phyloP scores from a whole-genome alignment of 495 filamentous ascomycete genomes.

The Cryomyces antarcticus region DNA sequence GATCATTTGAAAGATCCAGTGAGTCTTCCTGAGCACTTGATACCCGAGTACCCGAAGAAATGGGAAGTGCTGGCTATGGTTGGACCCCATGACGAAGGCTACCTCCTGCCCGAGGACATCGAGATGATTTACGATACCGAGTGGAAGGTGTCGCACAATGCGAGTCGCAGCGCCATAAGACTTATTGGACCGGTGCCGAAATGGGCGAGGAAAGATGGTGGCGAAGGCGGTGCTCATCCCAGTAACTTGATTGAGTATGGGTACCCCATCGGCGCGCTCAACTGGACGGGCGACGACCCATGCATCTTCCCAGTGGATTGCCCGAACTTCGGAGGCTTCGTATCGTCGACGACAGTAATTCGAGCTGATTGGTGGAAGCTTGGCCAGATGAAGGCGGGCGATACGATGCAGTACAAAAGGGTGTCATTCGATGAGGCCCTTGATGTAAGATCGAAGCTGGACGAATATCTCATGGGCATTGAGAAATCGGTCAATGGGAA shows the following conservation, averaged over 20 bases:
- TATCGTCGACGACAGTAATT: slow-evolving; percentile 31
- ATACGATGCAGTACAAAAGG: slow-evolving; percentile 26
- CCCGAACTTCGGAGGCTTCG: slow-evolving; percentile 39
- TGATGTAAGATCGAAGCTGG: slow-evolving; percentile 13
- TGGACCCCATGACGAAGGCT: slow-evolving; percentile 37
- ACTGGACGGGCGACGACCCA: slow-evolving; percentile 37
- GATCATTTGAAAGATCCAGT: slow-evolving; percentile 10
- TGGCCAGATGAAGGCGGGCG: slow-evolving; percentile 39
- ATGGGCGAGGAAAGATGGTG: slow-evolving; percentile 36
- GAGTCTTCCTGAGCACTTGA: slow-evolving; percentile 20
- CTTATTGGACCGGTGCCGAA: slow-evolving; percentile 33
- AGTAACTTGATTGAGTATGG: slow-evolving; percentile 39
- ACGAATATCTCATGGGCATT: slow-evolving; percentile 20
- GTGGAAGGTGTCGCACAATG: slow-evolving; percentile 40
- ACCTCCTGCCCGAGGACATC: slow-evolving; percentile 28
- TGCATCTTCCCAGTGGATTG: slow-evolving; percentile 37
- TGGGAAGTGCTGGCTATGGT: slow-evolving; percentile 33
- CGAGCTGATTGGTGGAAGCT: slow-evolving; percentile 36
- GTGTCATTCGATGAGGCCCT: slow-evolving; percentile 29
- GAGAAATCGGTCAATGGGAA: slow-evolving; percentile 7
- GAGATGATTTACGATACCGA: slow-evolving; percentile 33
- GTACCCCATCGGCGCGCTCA: slow-evolving; percentile 31
- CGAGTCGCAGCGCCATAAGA: slow-evolving; percentile 34
- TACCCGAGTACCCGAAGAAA: slow-evolving; percentile 23
- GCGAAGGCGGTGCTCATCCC: slow-evolving; percentile 39